These are phyloP conservation scores for Singerocomus rubriflavus DNA, from an alignment of 1,284 basidiomycete species.

Conservation along the genomic window DNA sequence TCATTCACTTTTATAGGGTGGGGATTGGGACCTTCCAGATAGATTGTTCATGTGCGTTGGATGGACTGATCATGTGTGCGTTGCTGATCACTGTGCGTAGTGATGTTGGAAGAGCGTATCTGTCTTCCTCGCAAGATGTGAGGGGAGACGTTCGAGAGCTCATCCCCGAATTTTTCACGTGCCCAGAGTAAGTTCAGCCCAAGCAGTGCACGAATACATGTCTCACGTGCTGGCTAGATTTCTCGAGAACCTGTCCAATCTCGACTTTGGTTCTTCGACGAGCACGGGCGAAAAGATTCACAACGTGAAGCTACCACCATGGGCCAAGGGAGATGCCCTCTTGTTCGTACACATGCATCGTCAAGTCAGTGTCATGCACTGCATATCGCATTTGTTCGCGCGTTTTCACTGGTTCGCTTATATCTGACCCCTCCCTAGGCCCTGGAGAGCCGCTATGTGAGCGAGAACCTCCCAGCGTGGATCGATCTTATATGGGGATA, in stretches of 20 bases:
- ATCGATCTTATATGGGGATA: constrained; percentile 91
- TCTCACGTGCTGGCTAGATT: constrained; percentile 45
- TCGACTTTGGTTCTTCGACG: constrained; percentile 85
- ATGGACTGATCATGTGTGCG: not conserved
- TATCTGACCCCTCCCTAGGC: constrained; percentile 48
- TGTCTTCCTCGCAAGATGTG: constrained; percentile 83
- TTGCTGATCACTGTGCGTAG: constrained; percentile 35
- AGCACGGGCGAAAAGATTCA: constrained; percentile 81
- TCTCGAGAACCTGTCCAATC: constrained; percentile 67
- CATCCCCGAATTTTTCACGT: constrained; percentile 90
- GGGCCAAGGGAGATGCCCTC: constrained; percentile 85
- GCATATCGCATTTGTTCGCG: not conserved
- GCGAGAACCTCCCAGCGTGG: constrained; percentile 84
- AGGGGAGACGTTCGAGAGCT: constrained; percentile 94
- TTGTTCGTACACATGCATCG: constrained; percentile 85
- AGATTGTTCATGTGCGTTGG: constrained; percentile 72
- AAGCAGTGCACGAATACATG: not conserved
- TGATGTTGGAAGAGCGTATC: constrained; percentile 75
- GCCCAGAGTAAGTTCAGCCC: constrained; percentile 54
- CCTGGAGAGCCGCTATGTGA: constrained; percentile 88
- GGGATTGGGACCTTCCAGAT: constrained; percentile 97
- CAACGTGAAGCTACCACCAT: constrained; percentile 86
- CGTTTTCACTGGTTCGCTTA: not conserved
- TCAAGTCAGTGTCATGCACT: constrained; percentile 43
- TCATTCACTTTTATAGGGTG: constrained; percentile 48